phyloP scores from a whole-genome alignment of 2,329 filamentous ascomycete species.

The Westerdykella sp. region DNA sequence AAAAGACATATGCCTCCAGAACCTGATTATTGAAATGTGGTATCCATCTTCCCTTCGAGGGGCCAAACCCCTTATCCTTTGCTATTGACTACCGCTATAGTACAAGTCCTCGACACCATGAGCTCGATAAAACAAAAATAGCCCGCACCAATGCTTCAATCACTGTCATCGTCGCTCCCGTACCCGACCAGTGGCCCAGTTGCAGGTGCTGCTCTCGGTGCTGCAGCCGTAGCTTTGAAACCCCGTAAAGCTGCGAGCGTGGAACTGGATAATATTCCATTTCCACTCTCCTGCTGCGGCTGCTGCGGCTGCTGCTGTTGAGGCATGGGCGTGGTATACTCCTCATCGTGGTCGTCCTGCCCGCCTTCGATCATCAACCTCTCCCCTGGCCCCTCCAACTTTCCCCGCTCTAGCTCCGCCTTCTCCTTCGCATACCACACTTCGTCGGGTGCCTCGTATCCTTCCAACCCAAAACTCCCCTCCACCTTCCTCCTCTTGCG shows the following conservation, averaged over 20 bases:
- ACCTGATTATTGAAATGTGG: no score
- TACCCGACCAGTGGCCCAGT: slow-evolving; percentile 78
- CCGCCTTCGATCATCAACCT: slow-evolving; percentile 43
- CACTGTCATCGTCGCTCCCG: slow-evolving; percentile 79
- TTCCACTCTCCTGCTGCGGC: slow-evolving; percentile 31
- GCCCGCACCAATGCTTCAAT: slow-evolving; percentile 26
- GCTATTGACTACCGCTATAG: no score
- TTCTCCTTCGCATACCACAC: slow-evolving; percentile 83
- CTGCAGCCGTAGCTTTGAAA: slow-evolving; percentile 40
- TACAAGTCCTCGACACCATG: no score
- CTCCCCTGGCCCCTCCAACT: slow-evolving; percentile 55
- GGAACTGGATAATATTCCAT: slow-evolving; percentile 72
- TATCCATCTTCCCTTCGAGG: no score
- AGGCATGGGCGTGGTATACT: slow-evolving; percentile 7
- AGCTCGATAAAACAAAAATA: no score
- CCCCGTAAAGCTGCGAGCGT: slow-evolving; percentile 73
- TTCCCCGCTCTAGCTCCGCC: slow-evolving; percentile 55
- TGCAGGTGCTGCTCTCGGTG: slow-evolving; percentile 51
- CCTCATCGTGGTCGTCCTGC: slow-evolving; percentile 35
- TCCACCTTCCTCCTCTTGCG: slow-evolving; percentile 85
- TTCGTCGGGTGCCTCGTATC: slow-evolving; percentile 90
- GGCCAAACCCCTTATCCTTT: no score
- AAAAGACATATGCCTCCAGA: no score
- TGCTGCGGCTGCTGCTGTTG: slow-evolving; percentile 16
- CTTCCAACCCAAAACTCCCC: slow-evolving; percentile 75